Evolutionary conservation across 352 stramenopile genomes (phyloP).

Genomic region (Globisporangium solare): DNA sequence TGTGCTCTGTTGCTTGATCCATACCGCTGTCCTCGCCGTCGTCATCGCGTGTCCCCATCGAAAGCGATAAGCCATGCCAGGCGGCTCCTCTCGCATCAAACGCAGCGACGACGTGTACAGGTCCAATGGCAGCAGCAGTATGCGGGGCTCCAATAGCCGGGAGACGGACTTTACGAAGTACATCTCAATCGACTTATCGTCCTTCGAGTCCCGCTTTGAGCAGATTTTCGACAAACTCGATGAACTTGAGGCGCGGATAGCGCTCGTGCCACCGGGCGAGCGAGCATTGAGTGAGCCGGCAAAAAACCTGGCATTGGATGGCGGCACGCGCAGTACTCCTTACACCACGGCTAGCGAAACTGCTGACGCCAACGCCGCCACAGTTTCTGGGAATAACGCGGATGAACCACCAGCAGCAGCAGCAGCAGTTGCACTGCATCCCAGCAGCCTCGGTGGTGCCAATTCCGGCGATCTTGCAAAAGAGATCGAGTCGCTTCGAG

Average conservation of each 20-base stretch:
- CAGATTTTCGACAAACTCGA: conserved; percentile 38
- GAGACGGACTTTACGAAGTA: conserved; percentile 41
- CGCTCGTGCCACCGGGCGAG: background rate
- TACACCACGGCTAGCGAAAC: background rate
- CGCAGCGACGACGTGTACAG: background rate
- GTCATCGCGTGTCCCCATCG: background rate
- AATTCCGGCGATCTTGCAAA: conserved; percentile 26
- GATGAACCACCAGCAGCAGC: background rate
- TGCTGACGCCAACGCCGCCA: background rate
- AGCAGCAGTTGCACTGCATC: conserved; percentile 8
- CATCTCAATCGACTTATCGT: conserved; percentile 41
- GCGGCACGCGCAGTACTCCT: background rate
- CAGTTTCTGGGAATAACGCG: conserved; percentile 5
- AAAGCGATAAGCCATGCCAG: background rate
- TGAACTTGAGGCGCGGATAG: conserved; percentile 24
- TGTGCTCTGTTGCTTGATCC: too few relatives aligned
- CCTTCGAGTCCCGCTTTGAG: conserved; percentile 46
- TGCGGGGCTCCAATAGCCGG: background rate
- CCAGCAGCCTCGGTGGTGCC: background rate
- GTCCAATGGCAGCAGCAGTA: background rate
- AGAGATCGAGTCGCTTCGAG: conserved; percentile 49
- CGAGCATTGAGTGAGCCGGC: too few relatives aligned
- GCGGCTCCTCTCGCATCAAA: background rate
- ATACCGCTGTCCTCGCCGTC: too few relatives aligned
- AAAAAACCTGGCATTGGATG: background rate